Base-by-base conservation (phyloP, 2,329 filamentous ascomycete genomes). In the Ophiostoma montium region DNA sequence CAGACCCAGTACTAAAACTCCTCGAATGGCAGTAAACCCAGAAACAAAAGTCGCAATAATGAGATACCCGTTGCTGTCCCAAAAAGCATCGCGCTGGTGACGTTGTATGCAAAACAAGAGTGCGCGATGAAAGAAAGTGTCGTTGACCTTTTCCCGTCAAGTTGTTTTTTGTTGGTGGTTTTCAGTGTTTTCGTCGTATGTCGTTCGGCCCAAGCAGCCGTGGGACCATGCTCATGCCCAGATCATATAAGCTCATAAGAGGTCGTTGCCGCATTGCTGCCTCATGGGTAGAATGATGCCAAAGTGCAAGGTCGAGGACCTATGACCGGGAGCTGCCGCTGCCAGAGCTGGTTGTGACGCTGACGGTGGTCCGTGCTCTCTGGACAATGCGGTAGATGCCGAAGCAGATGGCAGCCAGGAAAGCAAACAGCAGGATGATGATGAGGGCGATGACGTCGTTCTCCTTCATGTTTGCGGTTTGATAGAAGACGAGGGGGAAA, bases 381-480 rank as follows among this genome's bases (percentile, higher is more conserved):
- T 70, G 69, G 46, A 82, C 77, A 9, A 82, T 65, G 52, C 71
- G 69, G 65, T 76, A 81, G 62, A 82, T 82, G 53, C 75, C 78
- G 57, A 80, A 80, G 8, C 74, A 71, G 49, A 82, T 75, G 52
- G 67, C 65, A 48, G 76, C 75, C 44, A 82, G 71, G 45, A 82
- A 65, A 59, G 78, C 62, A 66, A 82, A 82, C 57, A 82, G 71
- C 50, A 82, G 62, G 62, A 82, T 81, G 64, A 82, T 74, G 61
- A 82, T 82, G 62, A 82, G 70, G 57, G 78, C 78, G 63, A 82
- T 82, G 59, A 76, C 74, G 64, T 82, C 72, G 72, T 82, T 82
- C 67, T 73, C 66, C 63, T 82, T 75, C 72, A 75, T 80, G 56
- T 56, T 68, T 6, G 39, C 39, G 39, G 39, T 42, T 42, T 27